Conservation (phyloP, 2,329 filamentous ascomycete genomes). For the Fonsecaea nubica region DNA sequence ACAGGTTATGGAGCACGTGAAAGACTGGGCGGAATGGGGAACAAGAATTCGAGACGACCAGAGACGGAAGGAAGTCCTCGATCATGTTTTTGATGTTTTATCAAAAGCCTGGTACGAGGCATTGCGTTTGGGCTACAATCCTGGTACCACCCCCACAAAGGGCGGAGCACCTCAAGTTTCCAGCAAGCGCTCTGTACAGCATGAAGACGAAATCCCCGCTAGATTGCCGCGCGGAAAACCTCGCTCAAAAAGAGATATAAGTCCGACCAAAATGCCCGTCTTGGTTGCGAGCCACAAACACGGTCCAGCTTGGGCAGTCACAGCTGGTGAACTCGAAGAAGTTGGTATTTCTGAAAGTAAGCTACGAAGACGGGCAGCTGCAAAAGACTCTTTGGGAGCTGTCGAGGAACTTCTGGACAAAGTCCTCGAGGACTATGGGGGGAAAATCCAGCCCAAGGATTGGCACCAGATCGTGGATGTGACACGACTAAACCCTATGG, state of each 20-base stretch:
- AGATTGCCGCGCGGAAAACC: conserved; percentile 8
- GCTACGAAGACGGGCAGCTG: conserved; percentile 28
- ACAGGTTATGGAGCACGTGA: conserved; percentile 33
- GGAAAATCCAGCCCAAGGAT: conserved; percentile 22
- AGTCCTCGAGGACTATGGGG: conserved; percentile 19
- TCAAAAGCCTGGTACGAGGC: conserved; percentile 37
- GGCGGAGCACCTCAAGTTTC: background rate
- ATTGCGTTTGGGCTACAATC: conserved; percentile 28
- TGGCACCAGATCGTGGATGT: conserved; percentile 21
- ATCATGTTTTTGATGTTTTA: conserved; percentile 33
- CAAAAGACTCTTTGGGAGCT: conserved; percentile 10
- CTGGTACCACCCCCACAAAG: conserved; percentile 2
- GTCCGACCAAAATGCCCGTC: conserved; percentile 24
- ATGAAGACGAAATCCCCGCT: conserved; percentile 4
- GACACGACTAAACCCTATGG: conserved; percentile 30
- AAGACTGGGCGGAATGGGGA: conserved; percentile 34
- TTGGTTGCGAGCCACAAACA: conserved; percentile 24
- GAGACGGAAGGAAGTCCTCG: conserved; percentile 30
- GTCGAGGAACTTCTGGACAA: conserved; percentile 25
- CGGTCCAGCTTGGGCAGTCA: conserved; percentile 27
- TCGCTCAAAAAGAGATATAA: conserved; percentile 16
- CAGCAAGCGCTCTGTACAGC: conserved; percentile 2
- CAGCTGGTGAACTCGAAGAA: conserved; percentile 36
- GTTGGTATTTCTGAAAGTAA: conserved; percentile 28
- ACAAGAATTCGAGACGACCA: conserved; percentile 31